Percentiles rank a stretch among this genome's conserved stretches.
Conservation (phyloP, 768 basidiomycete genomes). For the Auricularia heimuer region DNA sequence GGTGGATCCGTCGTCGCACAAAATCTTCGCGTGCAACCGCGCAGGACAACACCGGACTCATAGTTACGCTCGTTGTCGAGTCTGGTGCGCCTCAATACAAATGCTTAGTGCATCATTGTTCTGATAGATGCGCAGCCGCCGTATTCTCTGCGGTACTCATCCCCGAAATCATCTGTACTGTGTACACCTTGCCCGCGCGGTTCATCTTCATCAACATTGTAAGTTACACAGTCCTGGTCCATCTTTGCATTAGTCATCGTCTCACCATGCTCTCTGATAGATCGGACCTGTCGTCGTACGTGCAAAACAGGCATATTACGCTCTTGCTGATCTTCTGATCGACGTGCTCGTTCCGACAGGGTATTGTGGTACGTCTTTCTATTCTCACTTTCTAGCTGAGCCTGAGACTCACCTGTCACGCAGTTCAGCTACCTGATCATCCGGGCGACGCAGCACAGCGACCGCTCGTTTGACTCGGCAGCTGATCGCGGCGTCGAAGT, state of each 20-base stretch:
- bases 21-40: not conserved
- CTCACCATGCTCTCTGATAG: too few species aligned
- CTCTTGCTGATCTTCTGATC: too few species aligned
- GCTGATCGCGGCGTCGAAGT: too few species aligned
- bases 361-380: not conserved
- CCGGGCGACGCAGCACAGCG: too few species aligned
- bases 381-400: too few species aligned
- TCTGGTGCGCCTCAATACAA: not conserved
- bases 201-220: conserved; percentile 1
- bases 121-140: not conserved
- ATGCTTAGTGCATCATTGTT: too few species aligned
- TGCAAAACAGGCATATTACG: too few species aligned
- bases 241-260: too few species aligned
- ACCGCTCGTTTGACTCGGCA: too few species aligned
- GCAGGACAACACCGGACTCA: not conserved
- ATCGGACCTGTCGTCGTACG: not conserved
- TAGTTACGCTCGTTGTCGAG: not conserved
- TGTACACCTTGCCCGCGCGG: not conserved
- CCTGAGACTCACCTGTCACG: too few species aligned
- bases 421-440: conserved; percentile 1
- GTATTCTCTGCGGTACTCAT: not conserved
- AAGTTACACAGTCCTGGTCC: too few species aligned
- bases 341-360: too few species aligned
- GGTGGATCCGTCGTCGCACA: not conserved
- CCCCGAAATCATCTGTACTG: not conserved